Evolutionary conservation across 169 alveolate genomes (phyloP), one percentile per base, ranked within the genome.

Genomic region (Condylostoma magnum): DNA sequence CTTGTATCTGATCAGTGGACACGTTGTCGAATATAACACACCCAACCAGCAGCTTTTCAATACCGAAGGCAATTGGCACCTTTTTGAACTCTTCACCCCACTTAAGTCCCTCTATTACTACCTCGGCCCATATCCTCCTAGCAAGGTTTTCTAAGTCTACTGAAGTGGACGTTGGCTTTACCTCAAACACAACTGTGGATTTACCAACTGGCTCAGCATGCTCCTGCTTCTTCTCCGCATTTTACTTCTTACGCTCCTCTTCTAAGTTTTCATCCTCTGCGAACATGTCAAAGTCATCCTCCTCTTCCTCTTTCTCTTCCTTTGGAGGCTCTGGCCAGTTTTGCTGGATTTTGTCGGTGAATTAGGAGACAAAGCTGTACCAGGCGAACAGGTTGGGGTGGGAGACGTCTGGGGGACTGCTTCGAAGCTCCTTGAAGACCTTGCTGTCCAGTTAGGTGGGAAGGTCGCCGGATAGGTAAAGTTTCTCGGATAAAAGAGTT

Each of bases 181-280:
- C 93, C 43, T 90, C 96, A 54, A 91, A 80, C 75, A 93, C 79
- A 51, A 93, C 84, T 52, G 87, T 80, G 22, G 95, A 82, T 79
- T 90, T 90, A 46, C 89, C 95, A 70, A 91, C 84, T 55, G 83
- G 86, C 22, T 76, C 90, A 33, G 76, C 89, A 38, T 77, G 79
- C 51, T 76, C 80, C 43, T 77, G 67, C 54, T 81, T 65, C 55
- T 76, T 73, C 55, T 79, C 83, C 53, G 79, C 85, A 75, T 87
- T 85, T 38, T 83, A 79, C 57, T 80, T 80, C 46, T 81, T 82
- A 43, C 77, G 85, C 36, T 58, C 92, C 33, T 53, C 79, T 72
- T 79, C 78, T 20, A 6, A 56, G 20, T 73, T 58, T 30, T 69
- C 80, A 52, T 79, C 84, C 33, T 80, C 87, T 20, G 85, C 87